A percentile compares a stretch with the other conserved stretches of the same genome.
Evolutionary conservation across 305 asterid species (phyloP).

Genomic region (Fraxinus albicans): DNA sequence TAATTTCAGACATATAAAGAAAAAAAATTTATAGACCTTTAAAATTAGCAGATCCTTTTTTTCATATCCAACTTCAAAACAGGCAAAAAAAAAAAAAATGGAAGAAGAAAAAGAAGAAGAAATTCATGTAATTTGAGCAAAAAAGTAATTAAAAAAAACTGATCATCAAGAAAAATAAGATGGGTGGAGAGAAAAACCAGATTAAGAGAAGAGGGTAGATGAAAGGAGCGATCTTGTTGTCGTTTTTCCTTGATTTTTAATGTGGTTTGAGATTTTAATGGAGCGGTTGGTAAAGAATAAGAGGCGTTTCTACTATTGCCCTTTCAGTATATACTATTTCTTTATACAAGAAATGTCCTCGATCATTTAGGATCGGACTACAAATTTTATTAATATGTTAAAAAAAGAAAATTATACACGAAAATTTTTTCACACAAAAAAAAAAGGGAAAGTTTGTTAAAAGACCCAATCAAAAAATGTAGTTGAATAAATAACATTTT

Average conservation of each 20-base stretch:
- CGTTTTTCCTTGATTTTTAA: not conserved
- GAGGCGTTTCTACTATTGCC: conserved; percentile 1
- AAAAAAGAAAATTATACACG: no score
- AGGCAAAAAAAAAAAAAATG: not conserved
- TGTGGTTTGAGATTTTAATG: not conserved
- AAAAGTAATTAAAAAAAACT: not conserved
- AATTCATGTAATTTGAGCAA: not conserved
- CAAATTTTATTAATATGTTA: no score
- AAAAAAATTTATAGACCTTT: not conserved
- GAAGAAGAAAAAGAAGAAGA: not conserved
- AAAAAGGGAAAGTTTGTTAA: no score
- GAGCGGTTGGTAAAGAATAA: not conserved
- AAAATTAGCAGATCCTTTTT: not conserved
- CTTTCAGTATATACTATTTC: not conserved
- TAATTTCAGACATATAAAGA: not conserved
- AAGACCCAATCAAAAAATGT: no score
- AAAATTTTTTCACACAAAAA: no score
- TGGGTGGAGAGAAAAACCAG: conserved; percentile 13
- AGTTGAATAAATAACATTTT: no score
- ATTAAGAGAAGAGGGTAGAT: not conserved
- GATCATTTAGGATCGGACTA: no score
- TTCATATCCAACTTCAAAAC: not conserved
- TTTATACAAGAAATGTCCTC: not conserved
- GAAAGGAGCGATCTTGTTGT: not conserved
- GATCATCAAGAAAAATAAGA: not conserved